phyloP scores from a whole-genome alignment of 306 rosid species.

The Medicago lupulina region DNA sequence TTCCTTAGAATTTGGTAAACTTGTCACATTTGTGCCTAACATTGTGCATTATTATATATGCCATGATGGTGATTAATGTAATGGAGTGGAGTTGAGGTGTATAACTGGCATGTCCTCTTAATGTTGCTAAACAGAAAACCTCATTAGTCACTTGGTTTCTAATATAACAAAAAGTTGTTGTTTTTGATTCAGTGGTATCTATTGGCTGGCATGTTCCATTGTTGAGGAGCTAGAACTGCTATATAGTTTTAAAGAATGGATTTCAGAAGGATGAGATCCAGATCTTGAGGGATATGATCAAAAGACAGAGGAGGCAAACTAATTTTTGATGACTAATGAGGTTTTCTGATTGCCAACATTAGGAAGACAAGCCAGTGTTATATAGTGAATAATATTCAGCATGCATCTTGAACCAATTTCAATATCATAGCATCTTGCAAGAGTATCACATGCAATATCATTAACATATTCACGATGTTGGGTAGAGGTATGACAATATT shows the following conservation, averaged over 20 bases:
- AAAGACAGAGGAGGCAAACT: slow-evolving; percentile 37
- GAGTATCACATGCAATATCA: slow-evolving; percentile 30
- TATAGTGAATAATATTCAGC: neutral
- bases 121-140: slow-evolving; percentile 38
- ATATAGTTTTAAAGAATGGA: slow-evolving; percentile 21
- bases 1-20: slow-evolving; percentile 32
- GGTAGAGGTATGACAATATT: slow-evolving; percentile 48
- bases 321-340: slow-evolving; percentile 41
- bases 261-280: neutral
- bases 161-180: slow-evolving; percentile 6
- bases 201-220: slow-evolving; percentile 43
- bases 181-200: slow-evolving; percentile 7
- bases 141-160: slow-evolving; percentile 38
- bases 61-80: neutral
- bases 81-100: slow-evolving; percentile 12
- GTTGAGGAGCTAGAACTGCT: slow-evolving; percentile 3
- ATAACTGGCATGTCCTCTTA: slow-evolving; percentile 39
- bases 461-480: slow-evolving; percentile 33
- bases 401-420: slow-evolving; percentile 26
- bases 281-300: neutral
- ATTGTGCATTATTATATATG: slow-evolving; percentile 35
- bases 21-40: slow-evolving; percentile 55
- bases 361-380: slow-evolving; percentile 38
- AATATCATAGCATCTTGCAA: slow-evolving; percentile 2
- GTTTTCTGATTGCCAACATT: slow-evolving; percentile 40